Conservation (phyloP, 1,284 basidiomycete species). For the Leccinum griseonigrum region DNA sequence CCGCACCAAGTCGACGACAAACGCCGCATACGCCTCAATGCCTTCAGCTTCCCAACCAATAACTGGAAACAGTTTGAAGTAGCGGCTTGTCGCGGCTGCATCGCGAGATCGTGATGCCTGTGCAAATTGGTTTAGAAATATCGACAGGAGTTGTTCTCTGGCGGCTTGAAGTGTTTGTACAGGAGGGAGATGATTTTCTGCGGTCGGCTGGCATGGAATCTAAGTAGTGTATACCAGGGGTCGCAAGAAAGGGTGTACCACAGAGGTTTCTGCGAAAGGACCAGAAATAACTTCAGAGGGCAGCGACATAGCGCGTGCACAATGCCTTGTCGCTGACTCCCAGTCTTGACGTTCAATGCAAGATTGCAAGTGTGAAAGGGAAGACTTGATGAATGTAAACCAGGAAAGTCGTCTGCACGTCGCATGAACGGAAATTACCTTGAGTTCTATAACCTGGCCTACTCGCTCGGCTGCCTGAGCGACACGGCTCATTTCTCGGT, state of each 20-base stretch:
- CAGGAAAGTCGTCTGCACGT: background rate
- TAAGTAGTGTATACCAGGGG: constrained; percentile 2
- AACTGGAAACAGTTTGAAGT: constrained; percentile 95
- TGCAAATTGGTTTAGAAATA: constrained; percentile 79
- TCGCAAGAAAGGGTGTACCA: constrained; percentile 52
- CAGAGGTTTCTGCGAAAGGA: constrained; percentile 82
- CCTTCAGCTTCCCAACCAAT: constrained; percentile 93
- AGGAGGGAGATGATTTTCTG: constrained; percentile 85
- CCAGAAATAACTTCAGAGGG: constrained; percentile 78
- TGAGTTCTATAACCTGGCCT: constrained; percentile 85
- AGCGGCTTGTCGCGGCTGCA: constrained; percentile 86
- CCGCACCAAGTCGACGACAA: constrained; percentile 89
- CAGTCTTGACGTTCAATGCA: constrained; percentile 89
- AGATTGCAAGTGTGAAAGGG: constrained; percentile 70
- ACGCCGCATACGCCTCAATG: constrained; percentile 89
- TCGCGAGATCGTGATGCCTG: constrained; percentile 78
- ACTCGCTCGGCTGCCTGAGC: constrained; percentile 84
- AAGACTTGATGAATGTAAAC: constrained; percentile 52
- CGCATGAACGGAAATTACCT: constrained; percentile 46
- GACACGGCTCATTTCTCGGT: constrained; percentile 89
- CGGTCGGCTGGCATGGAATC: constrained; percentile 67
- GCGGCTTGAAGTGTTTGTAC: constrained; percentile 77
- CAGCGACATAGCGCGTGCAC: constrained; percentile 85
- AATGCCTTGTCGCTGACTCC: constrained; percentile 92
- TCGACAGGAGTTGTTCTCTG: constrained; percentile 71